phyloP scores from a whole-genome alignment of 345 rosid genomes.

The Eucalyptus leucophloia region DNA sequence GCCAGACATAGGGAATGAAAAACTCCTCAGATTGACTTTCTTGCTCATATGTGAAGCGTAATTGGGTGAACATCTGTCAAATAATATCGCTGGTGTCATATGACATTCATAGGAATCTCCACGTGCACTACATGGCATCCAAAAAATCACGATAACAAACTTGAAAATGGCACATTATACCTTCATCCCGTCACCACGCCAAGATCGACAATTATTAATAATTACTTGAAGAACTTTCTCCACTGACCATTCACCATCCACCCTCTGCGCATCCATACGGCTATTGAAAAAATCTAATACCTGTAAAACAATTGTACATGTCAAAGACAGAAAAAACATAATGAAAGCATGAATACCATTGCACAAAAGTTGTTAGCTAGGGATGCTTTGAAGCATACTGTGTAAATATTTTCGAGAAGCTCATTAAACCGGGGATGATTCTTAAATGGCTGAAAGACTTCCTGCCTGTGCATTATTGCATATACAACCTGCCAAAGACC shows the following conservation, averaged over 20 bases:
- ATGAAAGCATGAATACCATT: not conserved
- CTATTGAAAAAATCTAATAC: slow-evolving; percentile 87
- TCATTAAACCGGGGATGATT: slow-evolving; percentile 83
- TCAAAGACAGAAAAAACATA: not conserved
- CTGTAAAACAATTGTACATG: slow-evolving; percentile 13
- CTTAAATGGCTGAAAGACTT: slow-evolving; percentile 87
- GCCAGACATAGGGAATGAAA: slow-evolving; percentile 93
- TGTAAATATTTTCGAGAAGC: slow-evolving; percentile 82
- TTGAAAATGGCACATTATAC: slow-evolving; percentile 8
- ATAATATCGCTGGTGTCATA: not conserved
- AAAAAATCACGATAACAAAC: not conserved
- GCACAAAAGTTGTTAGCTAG: not conserved
- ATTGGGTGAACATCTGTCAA: slow-evolving; percentile 85
- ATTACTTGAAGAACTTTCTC: slow-evolving; percentile 83
- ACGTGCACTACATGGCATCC: not conserved
- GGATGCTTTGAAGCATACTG: slow-evolving; percentile 16
- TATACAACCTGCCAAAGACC: slow-evolving; percentile 58
- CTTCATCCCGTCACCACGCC: slow-evolving; percentile 98
- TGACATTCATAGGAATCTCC: not conserved
- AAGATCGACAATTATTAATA: slow-evolving; percentile 66
- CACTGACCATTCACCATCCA: slow-evolving; percentile 93
- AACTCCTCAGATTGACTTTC: slow-evolving; percentile 98
- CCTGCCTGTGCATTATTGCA: slow-evolving; percentile 95
- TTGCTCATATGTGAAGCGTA: slow-evolving; percentile 96
- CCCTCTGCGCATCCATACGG: slow-evolving; percentile 79